Evolutionary conservation across 1,284 basidiomycete genomes (phyloP).

Genomic region (Apiotrichum gamsii): DNA sequence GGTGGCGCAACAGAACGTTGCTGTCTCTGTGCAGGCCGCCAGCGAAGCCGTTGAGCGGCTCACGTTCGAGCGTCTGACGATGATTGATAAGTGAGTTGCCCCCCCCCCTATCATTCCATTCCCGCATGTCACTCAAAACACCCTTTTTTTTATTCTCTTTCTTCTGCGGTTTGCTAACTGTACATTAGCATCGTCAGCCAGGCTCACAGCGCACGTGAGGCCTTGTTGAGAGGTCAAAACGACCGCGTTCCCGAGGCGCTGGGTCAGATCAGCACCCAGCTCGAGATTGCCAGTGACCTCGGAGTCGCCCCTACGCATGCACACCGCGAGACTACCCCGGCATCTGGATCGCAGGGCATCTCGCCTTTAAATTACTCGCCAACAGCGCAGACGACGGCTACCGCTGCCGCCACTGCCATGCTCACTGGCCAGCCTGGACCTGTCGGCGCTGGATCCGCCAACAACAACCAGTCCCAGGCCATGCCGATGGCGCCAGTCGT

Average conservation of each 20-base stretch:
- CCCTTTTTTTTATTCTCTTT: no score
- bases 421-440: no score
- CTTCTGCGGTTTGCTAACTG: no score
- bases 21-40: background rate
- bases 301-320: constrained; percentile 33
- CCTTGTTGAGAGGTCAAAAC: constrained; percentile 34
- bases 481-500: background rate
- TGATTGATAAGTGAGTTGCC: constrained; percentile 37
- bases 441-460: background rate
- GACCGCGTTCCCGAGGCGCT: constrained; percentile 33
- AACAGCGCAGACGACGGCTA: constrained; percentile 4
- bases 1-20: constrained; percentile 2
- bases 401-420: background rate
- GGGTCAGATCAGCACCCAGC: constrained; percentile 35
- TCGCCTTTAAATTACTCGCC: constrained; percentile 29
- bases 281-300: constrained; percentile 38
- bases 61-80: constrained; percentile 20
- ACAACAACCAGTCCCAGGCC: background rate
- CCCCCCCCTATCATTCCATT: no score
- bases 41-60: constrained; percentile 6
- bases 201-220: constrained; percentile 36
- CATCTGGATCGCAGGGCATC: constrained; percentile 21
- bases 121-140: no score
- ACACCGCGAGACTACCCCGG: constrained; percentile 25
- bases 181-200: constrained; percentile 35